Conservation (phyloP, 192 early-diverging fungal genomes). For the Umbelopsis sp. region DNA sequence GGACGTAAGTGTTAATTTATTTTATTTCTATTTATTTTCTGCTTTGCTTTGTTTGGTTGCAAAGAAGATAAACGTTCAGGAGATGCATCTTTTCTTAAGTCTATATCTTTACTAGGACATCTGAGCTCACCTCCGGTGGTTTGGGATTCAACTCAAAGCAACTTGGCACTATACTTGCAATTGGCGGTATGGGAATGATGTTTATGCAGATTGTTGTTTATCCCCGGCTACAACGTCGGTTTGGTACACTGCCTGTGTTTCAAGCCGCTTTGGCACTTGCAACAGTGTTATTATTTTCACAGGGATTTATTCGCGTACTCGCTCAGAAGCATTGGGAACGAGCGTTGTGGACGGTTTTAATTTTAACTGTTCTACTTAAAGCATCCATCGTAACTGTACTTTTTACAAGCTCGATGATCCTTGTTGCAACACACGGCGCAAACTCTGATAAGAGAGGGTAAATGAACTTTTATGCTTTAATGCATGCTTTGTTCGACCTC, state of each 20-base stretch:
- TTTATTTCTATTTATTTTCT: too few species aligned
- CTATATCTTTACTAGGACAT: not conserved
- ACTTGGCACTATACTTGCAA: constrained; percentile 47
- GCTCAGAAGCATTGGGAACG: not conserved
- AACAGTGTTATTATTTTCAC: not conserved
- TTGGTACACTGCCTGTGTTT: constrained; percentile 45
- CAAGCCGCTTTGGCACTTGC: constrained; percentile 25
- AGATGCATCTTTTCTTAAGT: not conserved
- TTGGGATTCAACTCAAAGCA: constrained; percentile 45
- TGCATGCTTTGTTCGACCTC: not conserved
- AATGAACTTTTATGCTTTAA: not conserved
- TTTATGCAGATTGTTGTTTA: constrained; percentile 52
- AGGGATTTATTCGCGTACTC: constrained; percentile 20
- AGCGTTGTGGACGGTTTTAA: not conserved
- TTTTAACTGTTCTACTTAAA: not conserved
- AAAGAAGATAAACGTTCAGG: too few species aligned
- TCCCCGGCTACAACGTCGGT: constrained; percentile 44
- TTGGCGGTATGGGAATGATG: constrained; percentile 40
- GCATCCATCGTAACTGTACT: not conserved
- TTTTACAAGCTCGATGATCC: constrained; percentile 10
- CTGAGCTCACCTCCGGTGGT: constrained; percentile 41
- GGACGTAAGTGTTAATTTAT: not conserved
- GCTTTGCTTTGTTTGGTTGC: too few species aligned
- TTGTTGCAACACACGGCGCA: not conserved
- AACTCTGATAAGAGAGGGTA: constrained; percentile 9